A percentile compares a stretch with the other conserved stretches of the same genome.
phyloP scores from a whole-genome alignment of 2,329 filamentous ascomycete species.

The Falciphora oryzae region DNA sequence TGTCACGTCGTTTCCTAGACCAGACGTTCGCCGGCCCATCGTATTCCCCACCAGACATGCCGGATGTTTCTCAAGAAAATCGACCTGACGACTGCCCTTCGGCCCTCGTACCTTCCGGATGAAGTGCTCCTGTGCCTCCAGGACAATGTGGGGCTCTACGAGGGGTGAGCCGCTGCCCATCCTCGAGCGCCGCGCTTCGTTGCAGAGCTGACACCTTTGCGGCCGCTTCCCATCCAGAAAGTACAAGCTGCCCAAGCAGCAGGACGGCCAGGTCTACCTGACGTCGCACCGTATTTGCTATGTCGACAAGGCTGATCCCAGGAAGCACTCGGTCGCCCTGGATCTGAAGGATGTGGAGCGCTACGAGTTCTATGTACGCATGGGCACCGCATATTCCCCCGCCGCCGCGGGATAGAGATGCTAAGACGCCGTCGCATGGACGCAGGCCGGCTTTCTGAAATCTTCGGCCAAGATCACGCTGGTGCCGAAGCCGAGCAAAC shows the following conservation, averaged over 20 bases:
- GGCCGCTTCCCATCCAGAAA: conserved; percentile 52
- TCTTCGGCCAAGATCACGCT: conserved; percentile 92
- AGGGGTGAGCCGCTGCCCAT: conserved; percentile 63
- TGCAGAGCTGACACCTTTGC: not conserved
- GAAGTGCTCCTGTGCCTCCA: conserved; percentile 95
- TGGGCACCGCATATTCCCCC: conserved; percentile 7
- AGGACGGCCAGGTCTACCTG: conserved; percentile 93
- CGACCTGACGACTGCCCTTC: conserved; percentile 92
- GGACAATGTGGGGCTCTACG: conserved; percentile 94
- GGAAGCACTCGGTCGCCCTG: conserved; percentile 76
- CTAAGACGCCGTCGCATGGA: conserved; percentile 15
- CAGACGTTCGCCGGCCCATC: not conserved
- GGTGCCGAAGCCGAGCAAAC: conserved; percentile 72
- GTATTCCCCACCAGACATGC: conserved; percentile 32
- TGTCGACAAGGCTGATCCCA: conserved; percentile 80
- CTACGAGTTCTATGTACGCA: conserved; percentile 75
- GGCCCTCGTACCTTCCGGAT: conserved; percentile 86
- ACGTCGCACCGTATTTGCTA: conserved; percentile 96
- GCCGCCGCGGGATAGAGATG: conserved; percentile 4
- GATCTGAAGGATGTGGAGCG: conserved; percentile 88
- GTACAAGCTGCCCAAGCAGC: conserved; percentile 88
- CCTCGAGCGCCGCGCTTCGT: conserved; percentile 1
- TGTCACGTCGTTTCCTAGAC: not conserved
- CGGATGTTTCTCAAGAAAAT: conserved; percentile 97
- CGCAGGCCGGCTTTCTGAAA: conserved; percentile 81